These are phyloP conservation scores for Verticillium longisporum DNA, from an alignment of 2,329 filamentous ascomycete genomes.

Conservation along the genomic window DNA sequence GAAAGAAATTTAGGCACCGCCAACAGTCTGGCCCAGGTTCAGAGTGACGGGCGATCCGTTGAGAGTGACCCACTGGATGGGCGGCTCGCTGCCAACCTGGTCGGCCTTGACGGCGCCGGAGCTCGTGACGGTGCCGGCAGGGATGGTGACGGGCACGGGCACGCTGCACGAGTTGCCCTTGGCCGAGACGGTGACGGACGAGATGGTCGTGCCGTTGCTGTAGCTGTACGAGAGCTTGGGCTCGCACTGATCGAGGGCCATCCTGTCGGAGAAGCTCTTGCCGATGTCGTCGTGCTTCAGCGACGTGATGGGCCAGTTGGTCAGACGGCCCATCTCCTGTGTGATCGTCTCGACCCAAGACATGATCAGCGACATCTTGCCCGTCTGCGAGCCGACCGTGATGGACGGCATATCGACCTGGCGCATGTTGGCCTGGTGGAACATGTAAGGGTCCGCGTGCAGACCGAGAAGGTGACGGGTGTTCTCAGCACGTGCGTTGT, in stretches of 20 bases:
- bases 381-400: constrained; percentile 38
- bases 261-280: constrained; percentile 42
- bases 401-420: constrained; percentile 38
- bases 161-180: constrained; percentile 40
- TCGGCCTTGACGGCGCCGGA: constrained; percentile 31
- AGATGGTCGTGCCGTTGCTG: constrained; percentile 34
- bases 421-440: constrained; percentile 57
- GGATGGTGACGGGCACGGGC: constrained; percentile 49
- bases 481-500: constrained; percentile 43
- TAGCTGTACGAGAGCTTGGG: constrained; percentile 41
- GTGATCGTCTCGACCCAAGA: constrained; percentile 50
- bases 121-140: constrained; percentile 33
- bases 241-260: constrained; percentile 43
- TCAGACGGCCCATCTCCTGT: constrained; percentile 46
- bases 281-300: constrained; percentile 39
- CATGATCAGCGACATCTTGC: constrained; percentile 45
- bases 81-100: constrained; percentile 47
- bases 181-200: constrained; percentile 41
- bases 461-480: constrained; percentile 50
- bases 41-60: constrained; percentile 30
- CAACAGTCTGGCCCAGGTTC: neutral
- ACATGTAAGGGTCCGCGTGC: constrained; percentile 50
- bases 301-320: constrained; percentile 17
- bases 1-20: too few species aligned
- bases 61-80: constrained; percentile 42